phyloP scores from a whole-genome alignment of 306 rosid species.

The Castanospermum australe region DNA sequence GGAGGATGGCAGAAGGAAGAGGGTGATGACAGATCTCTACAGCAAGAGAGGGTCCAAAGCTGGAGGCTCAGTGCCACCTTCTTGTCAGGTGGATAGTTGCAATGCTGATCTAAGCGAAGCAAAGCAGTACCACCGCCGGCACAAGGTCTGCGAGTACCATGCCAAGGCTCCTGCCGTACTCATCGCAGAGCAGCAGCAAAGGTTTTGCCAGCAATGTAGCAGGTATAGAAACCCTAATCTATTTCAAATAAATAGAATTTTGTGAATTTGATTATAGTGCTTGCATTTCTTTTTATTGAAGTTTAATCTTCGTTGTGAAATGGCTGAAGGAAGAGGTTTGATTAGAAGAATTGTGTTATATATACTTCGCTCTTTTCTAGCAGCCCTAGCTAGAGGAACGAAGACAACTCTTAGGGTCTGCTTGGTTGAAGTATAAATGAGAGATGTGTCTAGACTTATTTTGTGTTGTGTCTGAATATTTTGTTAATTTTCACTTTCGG shows the following conservation, averaged over 20 bases:
- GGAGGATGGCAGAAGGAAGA: conserved; percentile 56
- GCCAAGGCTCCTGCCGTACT: conserved; percentile 71
- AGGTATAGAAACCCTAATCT: conserved; percentile 74
- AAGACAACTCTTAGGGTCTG: background rate
- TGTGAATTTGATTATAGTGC: background rate
- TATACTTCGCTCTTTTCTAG: background rate
- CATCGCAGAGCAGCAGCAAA: conserved; percentile 52
- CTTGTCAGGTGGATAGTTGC: conserved; percentile 73
- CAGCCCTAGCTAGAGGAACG: conserved; percentile 10
- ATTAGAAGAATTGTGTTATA: background rate
- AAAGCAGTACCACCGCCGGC: conserved; percentile 74
- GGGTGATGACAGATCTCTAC: conserved; percentile 10
- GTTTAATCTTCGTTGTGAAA: background rate
- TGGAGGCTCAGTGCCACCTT: conserved; percentile 47
- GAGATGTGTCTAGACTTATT: background rate
- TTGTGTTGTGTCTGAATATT: background rate
- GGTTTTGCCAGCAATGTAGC: conserved; percentile 99
- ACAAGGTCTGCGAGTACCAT: conserved; percentile 87
- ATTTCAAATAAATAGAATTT: background rate
- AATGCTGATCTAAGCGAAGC: conserved; percentile 68
- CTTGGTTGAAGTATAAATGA: background rate
- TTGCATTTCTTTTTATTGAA: background rate
- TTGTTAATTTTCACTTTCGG: background rate
- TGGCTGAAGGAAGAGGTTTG: background rate
- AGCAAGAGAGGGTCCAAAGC: conserved; percentile 47